phyloP scores from a whole-genome alignment of 2,329 filamentous ascomycete genomes.

The Trichocomaceae sp. region DNA sequence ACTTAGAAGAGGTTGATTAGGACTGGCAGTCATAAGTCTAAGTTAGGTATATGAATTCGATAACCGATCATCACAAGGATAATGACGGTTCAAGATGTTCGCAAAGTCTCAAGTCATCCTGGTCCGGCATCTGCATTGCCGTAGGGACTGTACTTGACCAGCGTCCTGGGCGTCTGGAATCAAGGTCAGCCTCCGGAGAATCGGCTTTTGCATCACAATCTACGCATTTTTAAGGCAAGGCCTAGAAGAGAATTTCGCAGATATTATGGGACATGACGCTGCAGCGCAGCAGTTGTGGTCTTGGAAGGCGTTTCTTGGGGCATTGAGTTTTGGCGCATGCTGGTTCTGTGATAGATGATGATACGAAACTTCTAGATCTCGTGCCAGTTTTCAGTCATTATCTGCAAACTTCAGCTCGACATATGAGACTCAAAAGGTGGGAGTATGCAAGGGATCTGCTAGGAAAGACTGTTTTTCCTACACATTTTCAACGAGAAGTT shows the following conservation, averaged over 20 bases:
- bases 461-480: conserved; percentile 1
- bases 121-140: conserved; percentile 5
- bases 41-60: conserved; percentile 9
- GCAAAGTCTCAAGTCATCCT: conserved; percentile 1
- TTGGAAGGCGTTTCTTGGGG: conserved; percentile 6
- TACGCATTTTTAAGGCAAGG: not conserved
- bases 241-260: not conserved
- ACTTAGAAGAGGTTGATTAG: no score
- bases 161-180: conserved; percentile 5
- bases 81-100: not conserved
- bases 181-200: not conserved
- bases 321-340: conserved; percentile 7
- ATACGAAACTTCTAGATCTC: not conserved
- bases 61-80: not conserved
- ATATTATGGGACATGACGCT: not conserved
- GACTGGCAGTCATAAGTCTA: no score
- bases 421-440: not conserved
- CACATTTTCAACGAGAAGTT: not conserved
- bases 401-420: not conserved
- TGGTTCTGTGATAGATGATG: not conserved
- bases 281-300: conserved; percentile 3
- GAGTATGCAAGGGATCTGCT: not conserved
- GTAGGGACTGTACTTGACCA: conserved; percentile 10
- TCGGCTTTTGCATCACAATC: not conserved
- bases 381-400: conserved; percentile 1